Percentiles rank a stretch among this genome's conserved stretches.
Conservation (phyloP, 1,284 basidiomycete species). For the Phlebopus sp. region DNA sequence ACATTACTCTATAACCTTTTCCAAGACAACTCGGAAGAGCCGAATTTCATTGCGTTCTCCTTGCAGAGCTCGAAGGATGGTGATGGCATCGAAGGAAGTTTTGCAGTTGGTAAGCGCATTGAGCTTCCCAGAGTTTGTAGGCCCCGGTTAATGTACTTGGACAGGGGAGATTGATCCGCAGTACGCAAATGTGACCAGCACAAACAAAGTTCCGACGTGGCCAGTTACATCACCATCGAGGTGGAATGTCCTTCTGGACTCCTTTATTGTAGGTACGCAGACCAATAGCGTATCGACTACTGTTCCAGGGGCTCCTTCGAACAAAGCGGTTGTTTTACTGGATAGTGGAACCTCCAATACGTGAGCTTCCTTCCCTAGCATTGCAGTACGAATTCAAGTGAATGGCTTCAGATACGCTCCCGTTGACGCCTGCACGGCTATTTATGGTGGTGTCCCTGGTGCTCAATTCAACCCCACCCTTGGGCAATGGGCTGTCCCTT, state of each 20-base stretch:
- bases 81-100: slow-evolving; percentile 59
- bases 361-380: slow-evolving; percentile 40
- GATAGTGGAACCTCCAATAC: slow-evolving; percentile 79
- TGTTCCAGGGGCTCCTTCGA: slow-evolving; percentile 55
- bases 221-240: slow-evolving; percentile 57
- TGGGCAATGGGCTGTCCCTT: slow-evolving; percentile 69
- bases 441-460: slow-evolving; percentile 61
- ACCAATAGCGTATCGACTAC: slow-evolving; percentile 50
- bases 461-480: slow-evolving; percentile 49
- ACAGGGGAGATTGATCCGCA: slow-evolving; percentile 62
- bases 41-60: slow-evolving; percentile 76
- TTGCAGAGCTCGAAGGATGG: slow-evolving; percentile 56
- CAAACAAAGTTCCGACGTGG: slow-evolving; percentile 64
- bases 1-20: slow-evolving; percentile 75
- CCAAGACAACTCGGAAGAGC: slow-evolving; percentile 58
- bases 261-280: slow-evolving; percentile 54
- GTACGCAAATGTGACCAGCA: slow-evolving; percentile 56
- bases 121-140: neutral
- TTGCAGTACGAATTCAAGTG: slow-evolving; percentile 5
- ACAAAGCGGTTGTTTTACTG: slow-evolving; percentile 67
- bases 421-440: slow-evolving; percentile 55
- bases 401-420: slow-evolving; percentile 55
- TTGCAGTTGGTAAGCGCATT: slow-evolving; percentile 55
- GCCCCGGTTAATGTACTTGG: slow-evolving; percentile 3
- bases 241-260: slow-evolving; percentile 75